Evolutionary conservation across 768 basidiomycete genomes (phyloP), one percentile per base, ranked within the genome.

Genomic region (Pleurotus pulmonarius): DNA sequence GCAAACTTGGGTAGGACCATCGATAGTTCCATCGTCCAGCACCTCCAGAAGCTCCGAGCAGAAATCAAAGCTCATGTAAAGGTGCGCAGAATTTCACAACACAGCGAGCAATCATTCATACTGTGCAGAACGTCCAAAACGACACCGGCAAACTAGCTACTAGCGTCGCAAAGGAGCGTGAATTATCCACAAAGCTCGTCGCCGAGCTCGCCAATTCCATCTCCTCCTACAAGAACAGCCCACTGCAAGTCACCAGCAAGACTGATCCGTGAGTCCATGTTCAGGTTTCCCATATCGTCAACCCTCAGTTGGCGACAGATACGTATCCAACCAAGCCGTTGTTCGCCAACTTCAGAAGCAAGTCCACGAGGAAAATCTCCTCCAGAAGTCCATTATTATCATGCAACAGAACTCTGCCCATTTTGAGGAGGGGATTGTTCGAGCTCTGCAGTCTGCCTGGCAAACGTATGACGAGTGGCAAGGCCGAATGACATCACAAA

Each of bases 41-140:
- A 98, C 69, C 81, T 99, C 7, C 90, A 97, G 72, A 98, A 98
- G 71, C 81, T 98, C n/a, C 76, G 88, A 26, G 77, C 85, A 1
- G 97, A 99, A 71, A 94, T 99, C 70, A 98, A 98, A 73, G 96
- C 95, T 2, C 97, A 99, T 70, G 90, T 99, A 69, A 94, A 92
- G 83, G 92, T 90, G 43, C 2, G 72, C 64, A 16, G 8, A 11
- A 0, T 34, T 34, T 34, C 4, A 34, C 29, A 4, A 1, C 3
- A 11, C 9, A 8, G 29, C 29, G 29, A 34, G 29, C 29, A 34
- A 11, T 34, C 29, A 2, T 34, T 1, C 22, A 13, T 22, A 47
- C 29, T 37, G n/a, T 5, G 1, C 59, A 91, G 88, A 93, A 93
- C 60, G 86, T 98, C 8, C 94, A 96, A 81, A 96, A 94, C 60